Percentiles rank a stretch among this genome's conserved stretches.
Evolutionary conservation across 768 basidiomycete species (phyloP).

Genomic region (Mycena maculata): DNA sequence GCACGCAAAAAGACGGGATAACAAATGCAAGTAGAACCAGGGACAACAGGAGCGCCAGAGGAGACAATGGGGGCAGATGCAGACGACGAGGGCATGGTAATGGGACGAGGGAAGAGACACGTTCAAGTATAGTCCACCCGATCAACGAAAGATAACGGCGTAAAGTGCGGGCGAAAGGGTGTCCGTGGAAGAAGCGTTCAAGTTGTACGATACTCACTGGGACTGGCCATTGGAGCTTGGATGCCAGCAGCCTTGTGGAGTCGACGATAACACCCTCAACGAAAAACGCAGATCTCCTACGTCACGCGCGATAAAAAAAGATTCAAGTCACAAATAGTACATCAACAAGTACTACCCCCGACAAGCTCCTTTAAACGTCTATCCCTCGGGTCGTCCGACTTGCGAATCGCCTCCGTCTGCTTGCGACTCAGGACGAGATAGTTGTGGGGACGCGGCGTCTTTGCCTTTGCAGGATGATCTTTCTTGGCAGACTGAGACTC

Average conservation of each 20-base stretch:
- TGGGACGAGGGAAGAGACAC: not conserved
- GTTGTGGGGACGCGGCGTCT: not conserved
- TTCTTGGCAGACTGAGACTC: not conserved
- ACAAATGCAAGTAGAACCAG: slow-evolving; percentile 10
- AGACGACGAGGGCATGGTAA: slow-evolving; percentile 14
- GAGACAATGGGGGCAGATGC: not conserved
- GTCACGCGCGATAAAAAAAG: no score
- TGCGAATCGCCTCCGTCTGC: slow-evolving; percentile 5
- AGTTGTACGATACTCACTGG: not conserved
- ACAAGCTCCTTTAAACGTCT: slow-evolving; percentile 3
- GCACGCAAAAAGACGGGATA: not conserved
- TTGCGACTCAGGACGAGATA: slow-evolving; percentile 17
- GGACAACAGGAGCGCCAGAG: slow-evolving; percentile 4
- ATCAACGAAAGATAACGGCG: slow-evolving; percentile 18
- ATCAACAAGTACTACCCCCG: not conserved
- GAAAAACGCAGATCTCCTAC: no score
- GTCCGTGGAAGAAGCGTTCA: not conserved
- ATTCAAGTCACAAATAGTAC: not conserved
- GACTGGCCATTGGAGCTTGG: not conserved
- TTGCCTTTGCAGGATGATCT: not conserved
- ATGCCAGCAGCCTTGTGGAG: not conserved
- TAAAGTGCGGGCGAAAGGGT: not conserved
- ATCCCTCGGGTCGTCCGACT: slow-evolving; percentile 1
- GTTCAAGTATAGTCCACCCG: slow-evolving; percentile 1
- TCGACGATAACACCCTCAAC: no score